Evolutionary conservation across 352 stramenopile species (phyloP).

Genomic region (Stramenopiles sp.): DNA sequence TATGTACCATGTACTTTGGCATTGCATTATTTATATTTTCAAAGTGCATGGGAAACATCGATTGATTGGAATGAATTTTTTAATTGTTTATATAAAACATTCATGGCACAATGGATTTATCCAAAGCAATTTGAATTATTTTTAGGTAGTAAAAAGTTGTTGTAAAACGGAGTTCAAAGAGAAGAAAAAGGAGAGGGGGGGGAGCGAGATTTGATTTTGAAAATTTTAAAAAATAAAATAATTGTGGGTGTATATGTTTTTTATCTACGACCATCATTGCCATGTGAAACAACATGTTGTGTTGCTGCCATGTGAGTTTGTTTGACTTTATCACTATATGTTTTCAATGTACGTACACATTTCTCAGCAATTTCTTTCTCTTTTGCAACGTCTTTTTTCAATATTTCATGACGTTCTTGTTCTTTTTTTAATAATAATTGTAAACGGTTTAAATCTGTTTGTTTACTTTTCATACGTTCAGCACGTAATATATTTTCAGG

Average conservation of each 20-base stretch:
- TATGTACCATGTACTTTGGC: conserved; percentile 49
- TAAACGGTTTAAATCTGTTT: neutral
- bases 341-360: neutral
- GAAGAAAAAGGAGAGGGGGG: no score
- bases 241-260: neutral
- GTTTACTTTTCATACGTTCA: neutral
- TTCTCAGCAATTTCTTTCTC: neutral
- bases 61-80: conserved; percentile 16
- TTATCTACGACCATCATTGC: neutral
- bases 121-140: neutral
- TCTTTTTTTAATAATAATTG: neutral
- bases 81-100: neutral
- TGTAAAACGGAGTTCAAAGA: no score
- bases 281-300: neutral
- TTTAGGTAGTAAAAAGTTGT: neutral
- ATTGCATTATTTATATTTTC: conserved; percentile 20
- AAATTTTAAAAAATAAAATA: neutral
- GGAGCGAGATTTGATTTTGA: no score
- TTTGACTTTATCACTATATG: neutral
- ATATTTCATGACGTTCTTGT: neutral
- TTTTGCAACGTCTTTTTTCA: neutral
- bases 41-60: conserved; percentile 27
- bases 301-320: neutral
- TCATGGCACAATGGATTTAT: neutral
- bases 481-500: neutral